These are phyloP conservation scores for Melanopsichium pennsylvanicum DNA, from an alignment of 1,284 basidiomycete genomes.

Conservation along the genomic window DNA sequence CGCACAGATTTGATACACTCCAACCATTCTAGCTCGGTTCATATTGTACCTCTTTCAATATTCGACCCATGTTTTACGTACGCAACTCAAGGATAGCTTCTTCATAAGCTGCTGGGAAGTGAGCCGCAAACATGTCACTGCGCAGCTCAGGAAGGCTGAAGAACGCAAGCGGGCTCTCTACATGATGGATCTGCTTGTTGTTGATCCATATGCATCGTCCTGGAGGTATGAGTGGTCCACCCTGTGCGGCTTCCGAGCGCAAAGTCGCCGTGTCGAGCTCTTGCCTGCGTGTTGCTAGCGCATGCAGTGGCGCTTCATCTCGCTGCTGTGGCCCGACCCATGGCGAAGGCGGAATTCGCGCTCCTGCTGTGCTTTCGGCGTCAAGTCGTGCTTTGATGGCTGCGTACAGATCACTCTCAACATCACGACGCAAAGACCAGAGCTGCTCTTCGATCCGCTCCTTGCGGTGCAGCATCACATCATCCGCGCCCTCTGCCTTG, in stretches of 20 bases:
- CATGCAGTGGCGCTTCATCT: slow-evolving; percentile 51
- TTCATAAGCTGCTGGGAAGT: slow-evolving; percentile 64
- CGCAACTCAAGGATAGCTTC: slow-evolving; percentile 52
- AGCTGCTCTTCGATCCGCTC: slow-evolving; percentile 56
- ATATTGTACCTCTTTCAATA: too few relatives aligned
- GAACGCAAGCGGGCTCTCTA: slow-evolving; percentile 57
- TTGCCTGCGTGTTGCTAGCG: slow-evolving; percentile 53
- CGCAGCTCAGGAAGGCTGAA: slow-evolving; percentile 60
- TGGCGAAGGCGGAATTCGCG: slow-evolving; percentile 50
- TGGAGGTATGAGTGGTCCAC: slow-evolving; percentile 57
- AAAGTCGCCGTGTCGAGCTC: slow-evolving; percentile 56
- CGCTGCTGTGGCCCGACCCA: slow-evolving; percentile 55
- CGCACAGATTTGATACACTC: too few relatives aligned
- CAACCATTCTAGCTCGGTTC: too few relatives aligned
- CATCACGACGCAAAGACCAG: slow-evolving; percentile 61
- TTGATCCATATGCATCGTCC: slow-evolving; percentile 59
- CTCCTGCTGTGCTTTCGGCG: slow-evolving; percentile 12
- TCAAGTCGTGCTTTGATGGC: slow-evolving; percentile 52
- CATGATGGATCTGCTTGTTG: slow-evolving; percentile 46
- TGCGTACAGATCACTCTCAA: slow-evolving; percentile 62
- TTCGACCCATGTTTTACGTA: not conserved
- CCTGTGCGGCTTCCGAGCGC: slow-evolving; percentile 52
- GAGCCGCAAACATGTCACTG: slow-evolving; percentile 56
- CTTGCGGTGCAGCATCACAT: slow-evolving; percentile 55
- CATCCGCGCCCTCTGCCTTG: slow-evolving; percentile 41